phyloP scores from a whole-genome alignment of 768 basidiomycete genomes.

The Rhodotorula paludigena region DNA sequence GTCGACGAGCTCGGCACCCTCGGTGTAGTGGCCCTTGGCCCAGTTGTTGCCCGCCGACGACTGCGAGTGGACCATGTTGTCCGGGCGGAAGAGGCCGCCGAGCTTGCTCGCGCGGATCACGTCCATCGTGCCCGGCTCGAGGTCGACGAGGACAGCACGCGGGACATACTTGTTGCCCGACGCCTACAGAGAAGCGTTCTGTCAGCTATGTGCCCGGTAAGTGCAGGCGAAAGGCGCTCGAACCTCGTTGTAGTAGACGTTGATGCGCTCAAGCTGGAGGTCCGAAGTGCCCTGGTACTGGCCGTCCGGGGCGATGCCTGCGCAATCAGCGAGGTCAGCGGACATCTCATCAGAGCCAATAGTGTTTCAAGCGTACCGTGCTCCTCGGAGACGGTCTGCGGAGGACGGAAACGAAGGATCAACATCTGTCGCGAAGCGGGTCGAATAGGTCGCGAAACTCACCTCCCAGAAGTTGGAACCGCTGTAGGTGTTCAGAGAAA shows the following conservation, averaged over 20 bases:
- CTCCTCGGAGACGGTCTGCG: conserved; percentile 87
- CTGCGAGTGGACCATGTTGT: conserved; percentile 55
- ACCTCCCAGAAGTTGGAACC: conserved; percentile 50
- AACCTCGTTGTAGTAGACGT: conserved; percentile 92
- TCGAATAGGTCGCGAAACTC: conserved; percentile 23
- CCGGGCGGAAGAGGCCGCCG: conserved; percentile 85
- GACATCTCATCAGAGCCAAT: no score
- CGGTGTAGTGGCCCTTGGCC: conserved; percentile 89
- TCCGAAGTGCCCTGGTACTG: conserved; percentile 79
- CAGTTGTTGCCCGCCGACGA: conserved; percentile 98
- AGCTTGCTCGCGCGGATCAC: conserved; percentile 49
- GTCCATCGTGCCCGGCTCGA: conserved; percentile 77
- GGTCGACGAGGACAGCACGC: conserved; percentile 91
- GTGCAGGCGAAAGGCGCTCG: conserved; percentile 59
- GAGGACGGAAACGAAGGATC: conserved; percentile 16
- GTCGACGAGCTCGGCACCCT: conserved; percentile 98
- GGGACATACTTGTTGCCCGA: conserved; percentile 89
- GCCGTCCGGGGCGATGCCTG: conserved; percentile 50
- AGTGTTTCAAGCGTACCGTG: conserved; percentile 50
- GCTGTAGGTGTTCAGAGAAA: conserved; percentile 9
- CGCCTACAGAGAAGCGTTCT: conserved; percentile 41
- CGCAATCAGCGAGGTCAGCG: no score
- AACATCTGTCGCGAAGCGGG: no score
- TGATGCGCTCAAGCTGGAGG: conserved; percentile 82
- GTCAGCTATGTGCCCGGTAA: no score